These are phyloP conservation scores for Ochetophila trinervis DNA, from an alignment of 306 rosid genomes.

Conservation along the genomic window DNA sequence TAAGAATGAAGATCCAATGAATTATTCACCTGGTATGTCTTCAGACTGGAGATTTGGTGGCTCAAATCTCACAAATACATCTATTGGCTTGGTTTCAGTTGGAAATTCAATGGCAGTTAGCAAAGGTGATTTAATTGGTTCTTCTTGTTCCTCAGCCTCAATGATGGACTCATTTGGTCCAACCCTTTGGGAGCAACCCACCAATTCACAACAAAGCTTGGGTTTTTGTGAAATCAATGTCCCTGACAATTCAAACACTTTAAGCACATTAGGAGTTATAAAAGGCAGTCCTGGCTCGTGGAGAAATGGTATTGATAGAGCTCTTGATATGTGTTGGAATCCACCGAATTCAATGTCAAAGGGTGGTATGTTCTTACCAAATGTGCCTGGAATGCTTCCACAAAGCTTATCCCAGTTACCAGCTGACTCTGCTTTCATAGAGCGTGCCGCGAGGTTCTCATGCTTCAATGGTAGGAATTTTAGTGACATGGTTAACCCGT, in stretches of 20 bases:
- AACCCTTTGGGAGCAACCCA: constrained; percentile 58
- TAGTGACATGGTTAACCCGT: constrained; percentile 51
- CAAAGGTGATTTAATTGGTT: constrained; percentile 58
- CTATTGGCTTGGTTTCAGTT: constrained; percentile 47
- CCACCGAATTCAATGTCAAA: constrained; percentile 47
- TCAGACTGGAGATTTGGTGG: constrained; percentile 77
- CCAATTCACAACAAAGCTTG: constrained; percentile 54
- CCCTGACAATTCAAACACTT: constrained; percentile 42
- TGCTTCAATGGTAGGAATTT: constrained; percentile 74
- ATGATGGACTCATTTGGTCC: constrained; percentile 64
- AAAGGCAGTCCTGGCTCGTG: constrained; percentile 48
- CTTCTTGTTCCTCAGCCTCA: constrained; percentile 64
- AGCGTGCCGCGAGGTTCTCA: constrained; percentile 83
- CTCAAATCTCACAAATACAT: constrained; percentile 49
- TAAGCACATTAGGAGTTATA: constrained; percentile 40
- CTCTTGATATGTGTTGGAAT: constrained; percentile 67
- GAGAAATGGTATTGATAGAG: constrained; percentile 50
- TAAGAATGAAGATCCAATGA: constrained; percentile 64
- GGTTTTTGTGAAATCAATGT: constrained; percentile 57
- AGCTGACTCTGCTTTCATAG: constrained; percentile 80
- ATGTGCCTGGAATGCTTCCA: constrained; percentile 50
- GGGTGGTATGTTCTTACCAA: constrained; percentile 49
- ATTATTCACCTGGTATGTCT: constrained; percentile 49
- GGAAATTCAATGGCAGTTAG: constrained; percentile 44
- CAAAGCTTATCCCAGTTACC: constrained; percentile 83